These are phyloP conservation scores for Xylariaceae sp. DNA, from an alignment of 2,329 filamentous ascomycete genomes.

Conservation along the genomic window DNA sequence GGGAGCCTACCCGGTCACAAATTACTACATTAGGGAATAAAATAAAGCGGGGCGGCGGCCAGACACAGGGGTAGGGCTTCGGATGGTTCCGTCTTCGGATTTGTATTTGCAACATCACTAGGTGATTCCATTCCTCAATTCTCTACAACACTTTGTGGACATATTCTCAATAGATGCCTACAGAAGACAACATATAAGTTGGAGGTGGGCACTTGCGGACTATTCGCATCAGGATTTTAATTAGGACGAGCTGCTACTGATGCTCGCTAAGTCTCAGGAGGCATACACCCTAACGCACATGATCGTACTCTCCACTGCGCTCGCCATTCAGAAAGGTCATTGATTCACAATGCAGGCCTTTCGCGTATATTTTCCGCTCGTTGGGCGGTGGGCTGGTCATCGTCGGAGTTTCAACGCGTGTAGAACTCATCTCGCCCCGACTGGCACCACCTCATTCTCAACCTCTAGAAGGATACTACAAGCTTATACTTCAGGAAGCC, in stretches of 20 bases:
- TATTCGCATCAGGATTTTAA: not conserved
- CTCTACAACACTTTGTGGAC: not conserved
- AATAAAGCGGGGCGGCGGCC: not conserved
- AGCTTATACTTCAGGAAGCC: constrained; percentile 25
- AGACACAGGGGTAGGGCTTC: not conserved
- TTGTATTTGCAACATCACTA: not conserved
- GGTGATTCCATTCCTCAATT: not conserved
- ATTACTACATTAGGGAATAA: not conserved
- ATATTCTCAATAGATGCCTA: not conserved
- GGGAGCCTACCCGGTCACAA: constrained; percentile 6
- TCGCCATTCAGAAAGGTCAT: not conserved
- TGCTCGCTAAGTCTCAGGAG: not conserved
- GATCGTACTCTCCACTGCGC: too few relatives aligned
- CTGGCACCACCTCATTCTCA: constrained; percentile 23
- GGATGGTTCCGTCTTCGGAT: constrained; percentile 3
- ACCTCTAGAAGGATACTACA: constrained; percentile 20
- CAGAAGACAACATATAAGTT: not conserved
- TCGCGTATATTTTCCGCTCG: constrained; percentile 19
- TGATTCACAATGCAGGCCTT: constrained; percentile 27
- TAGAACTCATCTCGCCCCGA: constrained; percentile 2
- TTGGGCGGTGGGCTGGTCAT: constrained; percentile 15
- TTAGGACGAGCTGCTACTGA: not conserved
- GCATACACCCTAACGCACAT: not conserved
- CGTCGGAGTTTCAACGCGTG: constrained; percentile 1
- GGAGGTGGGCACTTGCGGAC: not conserved